These are phyloP conservation scores for Magnaporthiopsis incrustans DNA, from an alignment of 2,329 filamentous ascomycete genomes.

Conservation along the genomic window DNA sequence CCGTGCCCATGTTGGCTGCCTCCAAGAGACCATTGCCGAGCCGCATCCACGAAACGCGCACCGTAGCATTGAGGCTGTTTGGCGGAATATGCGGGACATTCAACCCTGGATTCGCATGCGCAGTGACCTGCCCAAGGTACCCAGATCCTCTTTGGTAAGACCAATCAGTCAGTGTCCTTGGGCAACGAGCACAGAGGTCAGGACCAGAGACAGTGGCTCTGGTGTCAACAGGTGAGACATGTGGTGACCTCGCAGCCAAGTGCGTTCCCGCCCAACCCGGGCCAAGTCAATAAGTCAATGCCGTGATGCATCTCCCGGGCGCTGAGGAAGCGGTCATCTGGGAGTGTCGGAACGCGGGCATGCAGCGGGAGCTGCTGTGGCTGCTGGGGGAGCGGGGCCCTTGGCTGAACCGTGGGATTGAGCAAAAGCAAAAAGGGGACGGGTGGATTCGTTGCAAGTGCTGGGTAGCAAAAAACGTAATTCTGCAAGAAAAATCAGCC, in stretches of 20 bases:
- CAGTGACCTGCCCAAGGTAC: too few species aligned
- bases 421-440: background rate
- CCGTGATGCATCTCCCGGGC: background rate
- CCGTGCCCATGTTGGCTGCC: background rate
- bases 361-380: background rate
- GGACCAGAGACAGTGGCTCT: background rate
- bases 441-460: background rate
- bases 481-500: conserved; percentile 14
- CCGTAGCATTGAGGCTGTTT: background rate
- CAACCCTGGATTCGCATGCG: background rate
- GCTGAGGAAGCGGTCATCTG: background rate
- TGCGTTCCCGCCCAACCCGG: background rate
- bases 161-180: background rate
- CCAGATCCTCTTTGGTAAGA: background rate
- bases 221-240: background rate
- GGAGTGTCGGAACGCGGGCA: background rate
- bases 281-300: background rate
- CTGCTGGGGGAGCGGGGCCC: background rate
- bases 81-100: background rate
- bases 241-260: background rate
- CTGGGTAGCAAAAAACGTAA: conserved; percentile 2
- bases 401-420: too few species aligned
- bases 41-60: background rate
- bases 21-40: background rate
- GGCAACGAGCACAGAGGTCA: background rate